phyloP scores from a whole-genome alignment of 169 alveolate genomes.

The Plasmodium ovale region DNA sequence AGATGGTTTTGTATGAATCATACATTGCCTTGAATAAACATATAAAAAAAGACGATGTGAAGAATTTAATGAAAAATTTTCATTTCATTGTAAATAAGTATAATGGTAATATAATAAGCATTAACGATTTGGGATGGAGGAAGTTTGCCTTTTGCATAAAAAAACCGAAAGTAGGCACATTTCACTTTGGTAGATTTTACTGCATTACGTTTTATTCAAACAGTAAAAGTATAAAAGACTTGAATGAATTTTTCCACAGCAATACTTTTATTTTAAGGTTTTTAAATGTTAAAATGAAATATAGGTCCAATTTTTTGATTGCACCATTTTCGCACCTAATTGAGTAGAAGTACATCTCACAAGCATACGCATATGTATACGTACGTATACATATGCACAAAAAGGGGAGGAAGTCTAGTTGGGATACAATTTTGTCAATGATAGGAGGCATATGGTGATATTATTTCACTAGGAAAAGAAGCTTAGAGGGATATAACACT shows the following conservation, averaged over 20 bases:
- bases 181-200: constrained; percentile 86
- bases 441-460: no score
- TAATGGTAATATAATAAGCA: constrained; percentile 73
- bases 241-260: constrained; percentile 84
- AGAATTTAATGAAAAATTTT: constrained; percentile 75
- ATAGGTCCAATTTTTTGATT: constrained; percentile 84
- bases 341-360: constrained; percentile 77
- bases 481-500: no score
- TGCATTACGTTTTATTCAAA: constrained; percentile 85
- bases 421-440: no score
- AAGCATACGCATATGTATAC: no score
- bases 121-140: constrained; percentile 76
- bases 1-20: constrained; percentile 74
- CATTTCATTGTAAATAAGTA: constrained; percentile 58
- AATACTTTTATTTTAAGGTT: constrained; percentile 83
- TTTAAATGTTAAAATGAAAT: constrained; percentile 83
- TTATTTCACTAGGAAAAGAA: no score
- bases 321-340: constrained; percentile 84
- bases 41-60: constrained; percentile 72
- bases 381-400: no score
- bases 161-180: constrained; percentile 86
- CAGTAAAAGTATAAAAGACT: constrained; percentile 82
- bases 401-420: no score
- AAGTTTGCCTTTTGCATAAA: constrained; percentile 78
- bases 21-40: constrained; percentile 68